Percentiles rank a stretch among this genome's conserved stretches.
Evolutionary conservation across 2,329 filamentous ascomycete species (phyloP).

Genomic region (Trichoderma asperellum): DNA sequence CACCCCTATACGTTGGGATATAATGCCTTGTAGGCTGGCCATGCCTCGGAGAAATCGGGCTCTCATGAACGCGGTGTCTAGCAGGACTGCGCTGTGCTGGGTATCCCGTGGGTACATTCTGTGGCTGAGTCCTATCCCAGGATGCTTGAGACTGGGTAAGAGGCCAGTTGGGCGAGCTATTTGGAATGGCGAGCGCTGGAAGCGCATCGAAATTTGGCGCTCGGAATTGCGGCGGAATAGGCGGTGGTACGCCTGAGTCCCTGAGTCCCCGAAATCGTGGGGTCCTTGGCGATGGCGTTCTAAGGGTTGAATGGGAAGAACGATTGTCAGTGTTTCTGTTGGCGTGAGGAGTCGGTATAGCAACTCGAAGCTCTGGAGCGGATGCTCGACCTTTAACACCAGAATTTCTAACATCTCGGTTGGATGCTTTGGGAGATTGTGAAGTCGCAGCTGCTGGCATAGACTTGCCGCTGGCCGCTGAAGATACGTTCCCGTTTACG

Average conservation of each 20-base stretch:
- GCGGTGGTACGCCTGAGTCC: slow-evolving; percentile 25
- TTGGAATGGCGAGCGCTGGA: neutral
- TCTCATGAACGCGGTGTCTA: slow-evolving; percentile 43
- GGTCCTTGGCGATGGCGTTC: slow-evolving; percentile 29
- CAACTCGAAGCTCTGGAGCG: slow-evolving; percentile 35
- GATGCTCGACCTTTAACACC: slow-evolving; percentile 32
- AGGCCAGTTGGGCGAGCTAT: neutral
- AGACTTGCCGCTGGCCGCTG: neutral
- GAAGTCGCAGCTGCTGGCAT: neutral
- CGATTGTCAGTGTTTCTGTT: slow-evolving; percentile 31
- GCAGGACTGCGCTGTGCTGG: slow-evolving; percentile 39
- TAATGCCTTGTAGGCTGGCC: slow-evolving; percentile 60
- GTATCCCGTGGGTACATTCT: neutral
- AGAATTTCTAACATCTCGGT: slow-evolving; percentile 14
- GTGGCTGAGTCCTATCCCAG: slow-evolving; percentile 8
- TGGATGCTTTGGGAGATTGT: neutral
- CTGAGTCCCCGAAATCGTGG: slow-evolving; percentile 23
- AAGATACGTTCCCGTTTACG: neutral
- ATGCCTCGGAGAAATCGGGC: slow-evolving; percentile 39
- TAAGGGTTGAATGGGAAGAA: slow-evolving; percentile 30
- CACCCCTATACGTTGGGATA: slow-evolving; percentile 59
- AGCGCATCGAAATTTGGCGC: neutral
- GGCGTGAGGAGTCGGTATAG: slow-evolving; percentile 28
- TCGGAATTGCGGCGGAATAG: slow-evolving; percentile 26
- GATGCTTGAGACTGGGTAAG: neutral